Evolutionary conservation across 2,329 filamentous ascomycete species (phyloP).

Genomic region (Sclerotiophoma versabilis): DNA sequence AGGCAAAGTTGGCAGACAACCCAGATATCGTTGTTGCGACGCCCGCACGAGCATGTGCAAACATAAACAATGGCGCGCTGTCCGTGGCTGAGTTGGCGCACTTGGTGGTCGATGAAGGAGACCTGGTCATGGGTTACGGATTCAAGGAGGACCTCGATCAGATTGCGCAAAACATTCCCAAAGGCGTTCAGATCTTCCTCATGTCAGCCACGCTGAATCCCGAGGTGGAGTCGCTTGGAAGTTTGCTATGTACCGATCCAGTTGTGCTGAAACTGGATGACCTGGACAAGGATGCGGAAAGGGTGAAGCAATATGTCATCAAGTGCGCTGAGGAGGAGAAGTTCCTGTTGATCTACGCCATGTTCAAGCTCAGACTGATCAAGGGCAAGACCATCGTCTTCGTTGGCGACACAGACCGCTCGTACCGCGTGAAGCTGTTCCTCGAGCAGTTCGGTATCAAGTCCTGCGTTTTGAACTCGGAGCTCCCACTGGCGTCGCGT

Average conservation of each 20-base stretch:
- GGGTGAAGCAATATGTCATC: conserved; percentile 86
- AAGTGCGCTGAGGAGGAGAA: conserved; percentile 98
- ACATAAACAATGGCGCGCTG: conserved; percentile 76
- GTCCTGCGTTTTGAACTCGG: conserved; percentile 91
- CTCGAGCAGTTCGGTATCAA: conserved; percentile 96
- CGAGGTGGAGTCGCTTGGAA: conserved; percentile 85
- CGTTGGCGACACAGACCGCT: conserved; percentile 85
- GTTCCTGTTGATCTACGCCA: conserved; percentile 89
- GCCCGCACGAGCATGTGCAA: conserved; percentile 80
- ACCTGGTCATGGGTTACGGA: conserved; percentile 90
- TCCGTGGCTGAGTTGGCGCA: conserved; percentile 74
- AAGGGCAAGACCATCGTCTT: conserved; percentile 90
- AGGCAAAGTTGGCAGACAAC: conserved; percentile 81
- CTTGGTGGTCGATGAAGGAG: conserved; percentile 91
- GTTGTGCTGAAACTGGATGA: conserved; percentile 83
- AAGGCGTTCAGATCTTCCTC: conserved; percentile 86
- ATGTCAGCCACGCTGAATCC: conserved; percentile 92
- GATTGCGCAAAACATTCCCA: conserved; percentile 78
- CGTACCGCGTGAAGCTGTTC: conserved; percentile 92
- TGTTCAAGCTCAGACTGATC: conserved; percentile 92
- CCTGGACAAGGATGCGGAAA: conserved; percentile 76
- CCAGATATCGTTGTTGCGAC: conserved; percentile 93
- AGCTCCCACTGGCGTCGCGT: conserved; percentile 89
- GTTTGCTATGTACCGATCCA: conserved; percentile 83
- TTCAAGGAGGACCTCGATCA: conserved; percentile 89